These are phyloP conservation scores for Aspergillus chevalieri DNA, from an alignment of 2,329 filamentous ascomycete genomes.

Conservation along the genomic window DNA sequence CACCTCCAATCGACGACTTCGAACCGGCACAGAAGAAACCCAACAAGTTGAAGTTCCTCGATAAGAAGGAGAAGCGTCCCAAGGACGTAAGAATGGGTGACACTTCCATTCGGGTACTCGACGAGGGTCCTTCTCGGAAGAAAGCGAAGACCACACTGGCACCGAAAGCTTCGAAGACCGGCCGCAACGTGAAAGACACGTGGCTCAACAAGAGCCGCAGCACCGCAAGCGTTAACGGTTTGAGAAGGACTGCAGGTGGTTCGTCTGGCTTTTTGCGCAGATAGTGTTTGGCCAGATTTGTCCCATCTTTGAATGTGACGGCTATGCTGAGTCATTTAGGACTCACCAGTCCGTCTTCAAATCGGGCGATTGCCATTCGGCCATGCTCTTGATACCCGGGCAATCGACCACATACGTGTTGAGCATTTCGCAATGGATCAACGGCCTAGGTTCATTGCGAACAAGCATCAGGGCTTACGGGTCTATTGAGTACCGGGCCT, in stretches of 20 bases:
- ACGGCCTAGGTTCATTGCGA: too few species aligned
- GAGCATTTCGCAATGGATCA: too few species aligned
- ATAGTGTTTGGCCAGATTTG: slow-evolving; percentile 4
- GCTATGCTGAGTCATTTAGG: background rate
- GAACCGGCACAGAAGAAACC: slow-evolving; percentile 22
- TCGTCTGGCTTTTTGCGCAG: slow-evolving; percentile 34
- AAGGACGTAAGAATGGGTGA: slow-evolving; percentile 48
- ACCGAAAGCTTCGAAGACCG: slow-evolving; percentile 41
- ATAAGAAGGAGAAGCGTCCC: slow-evolving; percentile 41
- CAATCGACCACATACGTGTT: background rate
- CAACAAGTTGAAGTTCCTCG: slow-evolving; percentile 45
- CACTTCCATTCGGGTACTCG: slow-evolving; percentile 46
- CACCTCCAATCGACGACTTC: slow-evolving; percentile 35
- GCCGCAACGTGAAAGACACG: slow-evolving; percentile 31
- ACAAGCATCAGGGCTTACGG: too few species aligned
- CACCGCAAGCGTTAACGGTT: slow-evolving; percentile 26
- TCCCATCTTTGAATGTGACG: background rate
- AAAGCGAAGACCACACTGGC: slow-evolving; percentile 35
- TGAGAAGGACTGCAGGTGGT: slow-evolving; percentile 33
- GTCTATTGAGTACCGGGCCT: too few species aligned
- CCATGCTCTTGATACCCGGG: background rate
- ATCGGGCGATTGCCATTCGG: background rate
- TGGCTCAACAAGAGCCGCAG: slow-evolving; percentile 35
- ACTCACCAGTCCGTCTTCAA: background rate
- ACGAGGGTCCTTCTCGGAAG: slow-evolving; percentile 26